Base-by-base conservation (phyloP, 2,329 filamentous ascomycete genomes). In the Fusarium illudens region DNA sequence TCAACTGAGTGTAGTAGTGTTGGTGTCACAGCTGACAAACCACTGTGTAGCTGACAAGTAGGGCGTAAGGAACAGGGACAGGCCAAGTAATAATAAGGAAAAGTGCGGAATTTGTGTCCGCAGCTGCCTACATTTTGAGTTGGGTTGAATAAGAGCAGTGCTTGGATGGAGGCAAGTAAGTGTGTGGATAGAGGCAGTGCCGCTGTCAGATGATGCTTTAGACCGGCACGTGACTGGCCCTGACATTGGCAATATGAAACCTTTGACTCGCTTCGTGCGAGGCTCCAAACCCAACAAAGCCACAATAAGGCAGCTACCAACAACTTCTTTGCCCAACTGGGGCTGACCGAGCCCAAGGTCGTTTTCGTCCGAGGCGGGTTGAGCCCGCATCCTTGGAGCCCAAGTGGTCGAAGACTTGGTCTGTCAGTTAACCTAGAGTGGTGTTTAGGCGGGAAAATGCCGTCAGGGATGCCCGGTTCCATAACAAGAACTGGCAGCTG, bases 231-330 rank as follows among this genome's bases (percentile, higher is more conserved):
- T n/a, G n/a, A n/a, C 37, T 22, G 37, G 37, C 19, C 19, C 37
- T 22, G 19, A 25, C 20, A 42, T 42, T 19, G 22, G 22, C 39
- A n/a, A 44, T 25, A 13, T 44, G 25, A 44, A 44, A 7, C 39
- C 15, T 27, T 44, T 44, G 9, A 44, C 22, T 44, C 15, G 39
- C 39, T 44, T 44, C 5, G 15, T 25, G 39, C 36, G 60, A 65
- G 49, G 60, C 42, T 51, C 51, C 63, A 49, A 32, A 36, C 36
- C 34, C 44, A 66, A 58, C 50, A 69, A 60, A 60, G 62, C 58
- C 65, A 69, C 62, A 49, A 42, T 20, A 48, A 44, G 51, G 39
- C 39, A 44, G 15, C 22, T 44, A 27, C 39, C 15, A 25, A 20
- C 15, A 25, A 20, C 11, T 32, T 9, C 3, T 5, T 32, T 32